Percentiles rank a stretch among this genome's conserved stretches.
phyloP scores from a whole-genome alignment of 345 rosid genomes.

The Euphorbia peplus region DNA sequence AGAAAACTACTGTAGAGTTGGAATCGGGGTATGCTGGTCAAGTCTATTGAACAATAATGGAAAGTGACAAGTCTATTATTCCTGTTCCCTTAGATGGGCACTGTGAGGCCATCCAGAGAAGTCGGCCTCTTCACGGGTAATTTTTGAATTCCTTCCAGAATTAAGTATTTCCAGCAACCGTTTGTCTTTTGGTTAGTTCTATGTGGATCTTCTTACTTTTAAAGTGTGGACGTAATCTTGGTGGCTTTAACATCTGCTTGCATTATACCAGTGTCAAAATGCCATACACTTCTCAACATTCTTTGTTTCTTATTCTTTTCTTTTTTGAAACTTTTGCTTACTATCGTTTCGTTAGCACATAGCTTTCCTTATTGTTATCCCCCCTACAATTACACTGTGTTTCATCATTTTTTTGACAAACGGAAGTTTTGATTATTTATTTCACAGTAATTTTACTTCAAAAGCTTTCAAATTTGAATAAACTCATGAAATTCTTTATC shows the following conservation, averaged over 20 bases:
- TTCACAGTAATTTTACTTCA: neutral
- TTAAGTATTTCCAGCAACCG: neutral
- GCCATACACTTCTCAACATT: neutral
- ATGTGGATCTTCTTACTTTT: neutral
- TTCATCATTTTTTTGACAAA: neutral
- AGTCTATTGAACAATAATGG: conserved; percentile 55
- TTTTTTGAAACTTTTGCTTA: neutral
- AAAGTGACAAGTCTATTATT: conserved; percentile 53
- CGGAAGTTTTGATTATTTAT: neutral
- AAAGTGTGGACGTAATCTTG: neutral
- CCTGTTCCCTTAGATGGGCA: conserved; percentile 59
- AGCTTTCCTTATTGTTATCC: neutral
- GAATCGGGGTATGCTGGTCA: conserved; percentile 50
- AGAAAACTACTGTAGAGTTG: conserved; percentile 44
- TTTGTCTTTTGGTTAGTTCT: neutral
- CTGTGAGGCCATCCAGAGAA: conserved; percentile 42
- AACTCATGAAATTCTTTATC: neutral
- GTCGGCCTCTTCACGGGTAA: conserved; percentile 75
- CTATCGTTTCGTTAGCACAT: neutral
- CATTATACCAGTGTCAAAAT: neutral
- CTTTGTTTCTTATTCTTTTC: neutral
- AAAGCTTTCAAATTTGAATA: conserved; percentile 1
- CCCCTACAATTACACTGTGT: neutral
- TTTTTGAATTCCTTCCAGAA: conserved; percentile 6
- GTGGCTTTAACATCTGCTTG: neutral